Percentiles rank a stretch among this genome's conserved stretches.
These are phyloP conservation scores for Naematelia aurantialba DNA, from an alignment of 768 basidiomycete species.

Conservation along the genomic window DNA sequence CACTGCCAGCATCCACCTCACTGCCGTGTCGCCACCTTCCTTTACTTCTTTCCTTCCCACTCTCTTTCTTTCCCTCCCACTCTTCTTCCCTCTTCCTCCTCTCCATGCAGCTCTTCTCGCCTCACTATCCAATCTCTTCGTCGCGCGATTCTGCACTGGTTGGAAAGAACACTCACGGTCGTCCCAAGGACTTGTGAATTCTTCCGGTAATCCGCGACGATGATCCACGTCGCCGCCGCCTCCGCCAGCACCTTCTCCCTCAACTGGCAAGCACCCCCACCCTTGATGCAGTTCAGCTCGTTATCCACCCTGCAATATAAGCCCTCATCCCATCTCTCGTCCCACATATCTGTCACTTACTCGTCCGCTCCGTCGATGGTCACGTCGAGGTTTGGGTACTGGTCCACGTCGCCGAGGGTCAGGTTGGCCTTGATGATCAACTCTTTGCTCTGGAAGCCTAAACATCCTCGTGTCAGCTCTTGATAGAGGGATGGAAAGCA, in stretches of 20 bases:
- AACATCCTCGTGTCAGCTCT: not conserved
- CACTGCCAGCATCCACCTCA: not conserved
- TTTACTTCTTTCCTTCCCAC: too few relatives aligned
- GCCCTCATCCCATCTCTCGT: not conserved
- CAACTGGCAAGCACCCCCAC: constrained; percentile 92
- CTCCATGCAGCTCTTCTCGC: too few relatives aligned
- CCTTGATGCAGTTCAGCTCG: constrained; percentile 88
- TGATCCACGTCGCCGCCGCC: constrained; percentile 84
- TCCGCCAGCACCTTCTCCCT: constrained; percentile 97
- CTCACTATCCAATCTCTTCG: not conserved
- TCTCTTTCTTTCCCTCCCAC: too few relatives aligned
- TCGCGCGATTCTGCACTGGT: not conserved
- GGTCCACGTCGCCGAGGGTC: constrained; percentile 79
- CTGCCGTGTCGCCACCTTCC: too few relatives aligned
- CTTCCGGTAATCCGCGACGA: constrained; percentile 95
- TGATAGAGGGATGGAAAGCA: constrained; percentile 23
- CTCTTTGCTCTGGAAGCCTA: constrained; percentile 92
- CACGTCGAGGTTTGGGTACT: constrained; percentile 86
- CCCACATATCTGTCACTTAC: constrained; percentile 56
- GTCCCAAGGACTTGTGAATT: constrained; percentile 77
- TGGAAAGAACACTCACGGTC: constrained; percentile 58
- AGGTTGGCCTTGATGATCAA: constrained; percentile 79
- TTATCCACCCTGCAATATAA: constrained; percentile 66
- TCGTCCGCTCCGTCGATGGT: constrained; percentile 97
- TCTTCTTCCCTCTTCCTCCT: too few relatives aligned